A percentile compares a stretch with the other conserved stretches of the same genome.
These are phyloP conservation scores for Cryptococcus sp. DNA, from an alignment of 1,284 basidiomycete genomes.

Conservation along the genomic window DNA sequence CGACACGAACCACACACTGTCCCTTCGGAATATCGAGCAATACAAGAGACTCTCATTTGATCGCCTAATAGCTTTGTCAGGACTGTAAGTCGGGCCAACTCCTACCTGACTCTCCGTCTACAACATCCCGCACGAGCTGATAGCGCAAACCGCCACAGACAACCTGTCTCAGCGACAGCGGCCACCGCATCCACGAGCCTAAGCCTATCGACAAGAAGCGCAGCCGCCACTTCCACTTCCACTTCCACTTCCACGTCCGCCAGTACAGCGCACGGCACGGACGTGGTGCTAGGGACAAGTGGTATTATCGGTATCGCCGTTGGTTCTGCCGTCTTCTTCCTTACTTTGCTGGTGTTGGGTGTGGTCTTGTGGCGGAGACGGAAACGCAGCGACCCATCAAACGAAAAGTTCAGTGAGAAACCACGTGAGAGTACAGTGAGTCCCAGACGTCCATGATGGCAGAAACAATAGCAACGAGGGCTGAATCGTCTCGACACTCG, in stretches of 20 bases:
- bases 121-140: no score
- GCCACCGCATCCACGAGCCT: background rate
- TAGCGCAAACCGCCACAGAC: no score
- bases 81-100: conserved; percentile 23
- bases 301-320: conserved; percentile 15
- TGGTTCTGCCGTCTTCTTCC: conserved; percentile 1
- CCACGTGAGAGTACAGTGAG: conserved; percentile 6
- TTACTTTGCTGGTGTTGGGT: background rate
- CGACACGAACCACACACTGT: conserved; percentile 27
- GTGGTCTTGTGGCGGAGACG: background rate
- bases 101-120: no score
- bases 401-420: conserved; percentile 2
- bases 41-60: conserved; percentile 37
- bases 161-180: no score
- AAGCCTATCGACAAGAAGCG: background rate
- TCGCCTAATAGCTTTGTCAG: conserved; percentile 24
- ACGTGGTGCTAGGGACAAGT: background rate
- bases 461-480: background rate
- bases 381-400: background rate
- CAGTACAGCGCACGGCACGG: background rate
- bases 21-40: conserved; percentile 26
- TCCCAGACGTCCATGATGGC: background rate
- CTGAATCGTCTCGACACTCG: background rate
- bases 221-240: background rate
- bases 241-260: conserved; percentile 1